phyloP scores from a whole-genome alignment of 169 alveolate genomes.

The Ichthyophthirius multifiliis region DNA sequence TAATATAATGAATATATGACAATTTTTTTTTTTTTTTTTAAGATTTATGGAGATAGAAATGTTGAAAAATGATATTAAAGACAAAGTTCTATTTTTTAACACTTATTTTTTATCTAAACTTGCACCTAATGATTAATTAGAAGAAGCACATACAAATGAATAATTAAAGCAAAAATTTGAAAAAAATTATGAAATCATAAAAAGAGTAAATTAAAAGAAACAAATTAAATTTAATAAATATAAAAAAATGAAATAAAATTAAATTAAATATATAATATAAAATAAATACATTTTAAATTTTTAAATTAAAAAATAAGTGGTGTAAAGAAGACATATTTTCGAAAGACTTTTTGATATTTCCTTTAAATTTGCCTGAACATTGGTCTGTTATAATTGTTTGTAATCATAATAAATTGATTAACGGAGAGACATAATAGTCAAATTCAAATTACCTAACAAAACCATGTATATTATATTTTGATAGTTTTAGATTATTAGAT shows the following conservation, averaged over 20 bases:
- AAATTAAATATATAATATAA: background rate
- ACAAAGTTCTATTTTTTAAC: constrained; percentile 14
- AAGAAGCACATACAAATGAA: background rate
- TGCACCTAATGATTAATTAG: constrained; percentile 24
- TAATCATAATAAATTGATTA: background rate
- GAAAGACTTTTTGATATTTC: constrained; percentile 34
- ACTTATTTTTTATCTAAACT: constrained; percentile 28
- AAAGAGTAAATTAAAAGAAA: background rate
- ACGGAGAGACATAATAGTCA: background rate
- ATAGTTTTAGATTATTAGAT: constrained; percentile 30
- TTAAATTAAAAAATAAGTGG: constrained; percentile 18
- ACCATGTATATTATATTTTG: constrained; percentile 13
- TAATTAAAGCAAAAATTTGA: background rate
- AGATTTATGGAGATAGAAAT: constrained; percentile 34
- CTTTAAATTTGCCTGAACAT: constrained; percentile 36
- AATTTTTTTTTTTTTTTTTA: too few relatives aligned
- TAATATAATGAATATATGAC: background rate
- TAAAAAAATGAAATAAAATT: background rate
- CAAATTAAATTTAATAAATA: background rate
- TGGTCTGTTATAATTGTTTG: constrained; percentile 30
- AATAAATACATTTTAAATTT: background rate
- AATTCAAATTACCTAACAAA: background rate
- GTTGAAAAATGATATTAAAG: background rate
- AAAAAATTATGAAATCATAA: background rate
- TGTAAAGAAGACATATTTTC: constrained; percentile 29